Evolutionary conservation across 2,329 filamentous ascomycete genomes (phyloP).

Genomic region (Colletotrichum nymphaeae): DNA sequence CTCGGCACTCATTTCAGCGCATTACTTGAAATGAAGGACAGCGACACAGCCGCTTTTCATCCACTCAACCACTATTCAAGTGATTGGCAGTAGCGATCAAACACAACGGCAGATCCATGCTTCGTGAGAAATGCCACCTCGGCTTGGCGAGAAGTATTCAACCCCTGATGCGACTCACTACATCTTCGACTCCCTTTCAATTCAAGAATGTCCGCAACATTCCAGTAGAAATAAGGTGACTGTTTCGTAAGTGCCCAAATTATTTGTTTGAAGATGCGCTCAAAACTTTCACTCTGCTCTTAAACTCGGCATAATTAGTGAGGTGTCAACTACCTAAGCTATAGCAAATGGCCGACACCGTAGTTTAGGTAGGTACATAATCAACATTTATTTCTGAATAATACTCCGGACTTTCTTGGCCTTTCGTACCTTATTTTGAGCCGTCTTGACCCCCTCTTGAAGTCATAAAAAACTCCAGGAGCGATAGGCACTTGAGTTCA

Average conservation of each 20-base stretch:
- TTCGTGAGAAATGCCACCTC: not conserved
- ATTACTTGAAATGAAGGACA: not conserved
- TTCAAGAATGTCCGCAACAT: not conserved
- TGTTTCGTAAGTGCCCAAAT: not conserved
- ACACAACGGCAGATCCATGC: not conserved
- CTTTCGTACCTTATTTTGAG: too few species aligned
- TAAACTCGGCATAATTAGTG: too few species aligned
- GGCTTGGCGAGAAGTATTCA: not conserved
- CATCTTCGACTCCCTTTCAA: not conserved
- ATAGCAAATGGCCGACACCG: too few species aligned
- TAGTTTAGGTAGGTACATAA: too few species aligned
- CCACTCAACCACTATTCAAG: not conserved
- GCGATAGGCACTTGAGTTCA: too few species aligned
- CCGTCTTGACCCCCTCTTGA: too few species aligned
- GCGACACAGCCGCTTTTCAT: not conserved
- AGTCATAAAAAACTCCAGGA: too few species aligned
- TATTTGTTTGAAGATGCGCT: not conserved
- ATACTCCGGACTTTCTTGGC: too few species aligned
- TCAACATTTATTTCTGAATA: too few species aligned
- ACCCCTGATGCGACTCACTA: not conserved
- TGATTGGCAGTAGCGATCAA: not conserved
- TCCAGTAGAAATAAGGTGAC: not conserved
- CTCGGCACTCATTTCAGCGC: slow-evolving; percentile 3
- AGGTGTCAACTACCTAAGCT: too few species aligned
- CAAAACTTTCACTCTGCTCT: not conserved